A percentile compares a stretch with the other conserved stretches of the same genome.
Conservation (phyloP, 306 rosid genomes). For the Citrullus mucosospermus region DNA sequence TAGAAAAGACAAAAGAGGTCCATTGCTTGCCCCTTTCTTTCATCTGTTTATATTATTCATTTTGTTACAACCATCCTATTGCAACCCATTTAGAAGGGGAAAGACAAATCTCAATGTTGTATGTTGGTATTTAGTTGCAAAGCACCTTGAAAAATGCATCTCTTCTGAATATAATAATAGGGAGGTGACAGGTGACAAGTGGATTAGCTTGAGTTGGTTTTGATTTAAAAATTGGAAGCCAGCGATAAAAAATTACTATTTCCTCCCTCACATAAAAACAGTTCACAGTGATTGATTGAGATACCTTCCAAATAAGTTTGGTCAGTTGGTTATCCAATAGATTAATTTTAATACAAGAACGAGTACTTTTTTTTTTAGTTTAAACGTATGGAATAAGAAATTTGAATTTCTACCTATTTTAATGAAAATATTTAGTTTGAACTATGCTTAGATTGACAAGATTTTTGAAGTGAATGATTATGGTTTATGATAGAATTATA, state of each 20-base stretch:
- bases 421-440: too few relatives aligned
- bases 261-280: background rate
- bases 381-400: too few relatives aligned
- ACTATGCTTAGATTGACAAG: too few relatives aligned
- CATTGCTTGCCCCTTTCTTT: constrained; percentile 4
- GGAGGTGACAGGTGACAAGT: background rate
- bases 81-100: background rate
- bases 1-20: background rate
- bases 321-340: background rate
- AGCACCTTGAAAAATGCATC: background rate
- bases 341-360: background rate
- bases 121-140: background rate
- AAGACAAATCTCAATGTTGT: background rate
- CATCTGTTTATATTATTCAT: constrained; percentile 6
- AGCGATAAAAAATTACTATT: background rate
- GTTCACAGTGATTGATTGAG: background rate
- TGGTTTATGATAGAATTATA: too few relatives aligned
- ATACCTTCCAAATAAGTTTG: background rate
- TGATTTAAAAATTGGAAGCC: background rate
- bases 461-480: too few relatives aligned
- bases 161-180: background rate
- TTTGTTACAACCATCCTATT: background rate
- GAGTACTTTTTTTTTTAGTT: background rate
- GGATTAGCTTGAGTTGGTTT: background rate
- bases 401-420: too few relatives aligned